Percentiles rank a stretch among this genome's conserved stretches.
phyloP scores from a whole-genome alignment of 2,329 filamentous ascomycete species.

The Alternaria ethzedia region DNA sequence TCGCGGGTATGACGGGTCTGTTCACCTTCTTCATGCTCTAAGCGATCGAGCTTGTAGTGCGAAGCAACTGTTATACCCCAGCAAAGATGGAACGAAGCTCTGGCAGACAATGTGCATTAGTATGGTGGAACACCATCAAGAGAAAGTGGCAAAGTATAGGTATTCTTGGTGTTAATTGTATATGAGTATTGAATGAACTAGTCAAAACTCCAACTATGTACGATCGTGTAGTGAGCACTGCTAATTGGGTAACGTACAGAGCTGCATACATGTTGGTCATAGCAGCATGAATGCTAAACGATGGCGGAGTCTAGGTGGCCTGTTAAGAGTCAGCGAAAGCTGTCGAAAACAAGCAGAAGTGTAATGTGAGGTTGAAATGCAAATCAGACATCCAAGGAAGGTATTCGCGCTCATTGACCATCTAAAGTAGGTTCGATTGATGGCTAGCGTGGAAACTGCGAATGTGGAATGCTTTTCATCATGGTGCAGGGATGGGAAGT shows the following conservation, averaged over 20 bases:
- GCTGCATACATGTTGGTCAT: background rate
- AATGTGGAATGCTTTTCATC: conserved; percentile 79
- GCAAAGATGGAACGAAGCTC: background rate
- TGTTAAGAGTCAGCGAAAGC: conserved; percentile 6
- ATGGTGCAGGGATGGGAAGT: conserved; percentile 46
- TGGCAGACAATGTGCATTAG: background rate
- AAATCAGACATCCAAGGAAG: conserved; percentile 81
- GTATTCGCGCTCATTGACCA: conserved; percentile 68
- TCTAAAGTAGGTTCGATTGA: conserved; percentile 66
- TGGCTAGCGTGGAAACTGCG: conserved; percentile 88
- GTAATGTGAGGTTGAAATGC: background rate
- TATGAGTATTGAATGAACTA: conserved; percentile 12
- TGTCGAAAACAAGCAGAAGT: background rate
- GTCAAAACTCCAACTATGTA: background rate
- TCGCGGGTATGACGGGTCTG: conserved; percentile 36
- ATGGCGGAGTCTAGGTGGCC: conserved; percentile 6
- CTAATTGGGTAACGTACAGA: background rate
- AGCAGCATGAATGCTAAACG: background rate
- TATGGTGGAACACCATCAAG: conserved; percentile 3
- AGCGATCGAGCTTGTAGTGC: conserved; percentile 5
- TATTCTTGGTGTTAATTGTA: conserved; percentile 10
- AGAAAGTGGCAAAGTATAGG: background rate
- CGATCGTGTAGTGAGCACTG: background rate
- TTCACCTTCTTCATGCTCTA: conserved; percentile 43
- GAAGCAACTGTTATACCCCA: conserved; percentile 21